A percentile compares a stretch with the other conserved stretches of the same genome.
Conservation (phyloP, 768 basidiomycete genomes). For the Pulveroboletus frians region DNA sequence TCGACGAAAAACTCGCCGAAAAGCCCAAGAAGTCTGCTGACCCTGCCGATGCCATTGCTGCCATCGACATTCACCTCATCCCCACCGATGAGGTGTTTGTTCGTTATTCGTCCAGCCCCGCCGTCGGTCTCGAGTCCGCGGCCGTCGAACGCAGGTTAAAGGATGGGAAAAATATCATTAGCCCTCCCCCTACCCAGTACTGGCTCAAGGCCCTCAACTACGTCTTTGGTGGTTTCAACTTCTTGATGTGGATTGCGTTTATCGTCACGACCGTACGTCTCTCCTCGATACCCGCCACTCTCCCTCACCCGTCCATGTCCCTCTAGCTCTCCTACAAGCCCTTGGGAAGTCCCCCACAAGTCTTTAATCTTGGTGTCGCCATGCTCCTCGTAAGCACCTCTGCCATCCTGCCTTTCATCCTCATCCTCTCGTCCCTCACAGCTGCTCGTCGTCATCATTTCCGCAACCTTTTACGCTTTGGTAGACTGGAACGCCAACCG, state of each 20-base stretch:
- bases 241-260: conserved; percentile 51
- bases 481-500: conserved; percentile 47
- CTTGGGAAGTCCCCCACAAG: conserved; percentile 38
- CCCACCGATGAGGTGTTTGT: conserved; percentile 37
- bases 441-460: conserved; percentile 40
- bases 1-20: conserved; percentile 28
- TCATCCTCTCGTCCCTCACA: conserved; percentile 16
- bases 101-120: conserved; percentile 40
- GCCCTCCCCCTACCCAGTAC: conserved; percentile 42
- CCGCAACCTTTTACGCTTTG: conserved; percentile 44
- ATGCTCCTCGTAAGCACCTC: conserved; percentile 40
- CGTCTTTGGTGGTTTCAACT: conserved; percentile 55
- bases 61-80: conserved; percentile 47
- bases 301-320: conserved; percentile 10
- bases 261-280: conserved; percentile 40
- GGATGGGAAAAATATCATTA: conserved; percentile 45
- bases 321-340: conserved; percentile 49
- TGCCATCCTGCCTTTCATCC: not conserved
- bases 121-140: conserved; percentile 43
- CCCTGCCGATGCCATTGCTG: conserved; percentile 36
- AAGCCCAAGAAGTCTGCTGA: conserved; percentile 24
- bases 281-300: not conserved
- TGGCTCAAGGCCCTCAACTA: conserved; percentile 49
- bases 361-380: conserved; percentile 48
- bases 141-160: conserved; percentile 38